These are phyloP conservation scores for Halophytophthora batemanensis DNA, from an alignment of 352 stramenopile genomes.

Conservation along the genomic window DNA sequence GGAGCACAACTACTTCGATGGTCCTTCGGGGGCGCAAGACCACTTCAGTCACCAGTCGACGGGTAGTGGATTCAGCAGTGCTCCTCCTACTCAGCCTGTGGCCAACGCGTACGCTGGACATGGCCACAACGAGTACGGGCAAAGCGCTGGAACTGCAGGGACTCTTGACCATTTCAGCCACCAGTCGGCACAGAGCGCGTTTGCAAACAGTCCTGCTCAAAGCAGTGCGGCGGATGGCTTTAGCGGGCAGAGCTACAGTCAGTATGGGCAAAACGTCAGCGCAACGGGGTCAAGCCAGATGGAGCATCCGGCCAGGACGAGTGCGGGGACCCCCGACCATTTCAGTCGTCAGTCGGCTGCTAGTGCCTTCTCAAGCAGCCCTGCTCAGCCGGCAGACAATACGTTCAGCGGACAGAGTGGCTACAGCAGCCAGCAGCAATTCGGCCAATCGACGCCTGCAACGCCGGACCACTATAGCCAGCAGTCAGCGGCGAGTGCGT, in stretches of 20 bases:
- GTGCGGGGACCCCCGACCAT: slow-evolving; percentile 7
- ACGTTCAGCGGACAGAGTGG: slow-evolving; percentile 13
- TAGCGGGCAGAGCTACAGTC: slow-evolving; percentile 11
- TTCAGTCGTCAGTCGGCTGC: slow-evolving; percentile 25
- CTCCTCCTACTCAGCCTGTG: not conserved
- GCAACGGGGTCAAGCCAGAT: slow-evolving; percentile 1
- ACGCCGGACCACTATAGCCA: slow-evolving; percentile 17
- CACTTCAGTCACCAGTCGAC: slow-evolving; percentile 20
- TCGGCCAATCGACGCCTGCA: slow-evolving; percentile 16
- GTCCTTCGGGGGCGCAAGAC: not conserved
- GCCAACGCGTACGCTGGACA: slow-evolving; percentile 1
- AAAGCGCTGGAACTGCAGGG: slow-evolving; percentile 3
- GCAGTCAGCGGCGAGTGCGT: slow-evolving; percentile 10
- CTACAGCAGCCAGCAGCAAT: slow-evolving; percentile 13
- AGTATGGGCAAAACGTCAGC: slow-evolving; percentile 1
- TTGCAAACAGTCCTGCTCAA: slow-evolving; percentile 5
- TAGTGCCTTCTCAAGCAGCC: slow-evolving; percentile 18
- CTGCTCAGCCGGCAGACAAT: slow-evolving; percentile 10
- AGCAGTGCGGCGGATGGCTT: slow-evolving; percentile 5
- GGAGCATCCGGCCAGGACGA: not conserved
- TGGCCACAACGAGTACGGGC: slow-evolving; percentile 15
- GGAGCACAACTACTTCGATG: slow-evolving; percentile 8
- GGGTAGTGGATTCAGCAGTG: not conserved
- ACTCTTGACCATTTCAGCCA: slow-evolving; percentile 5
- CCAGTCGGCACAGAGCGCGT: slow-evolving; percentile 4